A percentile compares a stretch with the other conserved stretches of the same genome.
phyloP scores from a whole-genome alignment of 208 protist species.

The Trypanosoma rangeli region DNA sequence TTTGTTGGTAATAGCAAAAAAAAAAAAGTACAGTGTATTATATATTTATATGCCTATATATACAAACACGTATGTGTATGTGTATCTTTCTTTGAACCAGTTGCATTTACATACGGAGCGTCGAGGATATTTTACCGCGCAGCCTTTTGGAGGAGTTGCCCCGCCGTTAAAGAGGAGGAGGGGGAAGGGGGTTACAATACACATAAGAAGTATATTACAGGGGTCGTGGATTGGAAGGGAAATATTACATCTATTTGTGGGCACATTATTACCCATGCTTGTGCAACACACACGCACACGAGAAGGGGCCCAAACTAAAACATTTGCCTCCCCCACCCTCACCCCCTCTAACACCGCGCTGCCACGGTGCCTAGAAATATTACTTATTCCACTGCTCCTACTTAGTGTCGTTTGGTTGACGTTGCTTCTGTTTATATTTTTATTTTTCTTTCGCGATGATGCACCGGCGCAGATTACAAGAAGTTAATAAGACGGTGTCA shows the following conservation, averaged over 20 bases:
- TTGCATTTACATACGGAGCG: not conserved
- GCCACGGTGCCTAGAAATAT: not conserved
- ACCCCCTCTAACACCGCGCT: not conserved
- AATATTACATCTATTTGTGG: not conserved
- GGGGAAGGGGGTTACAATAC: too few species aligned
- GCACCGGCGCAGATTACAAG: too few species aligned
- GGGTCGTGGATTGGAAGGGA: too few species aligned
- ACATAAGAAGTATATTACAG: too few species aligned
- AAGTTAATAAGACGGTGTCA: not conserved
- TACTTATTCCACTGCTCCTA: not conserved
- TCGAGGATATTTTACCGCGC: not conserved
- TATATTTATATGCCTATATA: not conserved
- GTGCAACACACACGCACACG: not conserved
- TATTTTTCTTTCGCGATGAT: too few species aligned
- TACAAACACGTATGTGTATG: not conserved
- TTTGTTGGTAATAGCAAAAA: not conserved
- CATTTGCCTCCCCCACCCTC: not conserved
- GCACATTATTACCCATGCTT: not conserved
- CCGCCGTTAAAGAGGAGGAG: not conserved
- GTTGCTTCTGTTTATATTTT: not conserved
- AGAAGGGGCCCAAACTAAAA: not conserved
- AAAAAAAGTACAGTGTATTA: not conserved
- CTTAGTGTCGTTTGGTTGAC: not conserved
- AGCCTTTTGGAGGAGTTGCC: not conserved
- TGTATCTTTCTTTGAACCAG: not conserved